Conservation (phyloP, 1,139 yeast species). For the Hansenula sp. region DNA sequence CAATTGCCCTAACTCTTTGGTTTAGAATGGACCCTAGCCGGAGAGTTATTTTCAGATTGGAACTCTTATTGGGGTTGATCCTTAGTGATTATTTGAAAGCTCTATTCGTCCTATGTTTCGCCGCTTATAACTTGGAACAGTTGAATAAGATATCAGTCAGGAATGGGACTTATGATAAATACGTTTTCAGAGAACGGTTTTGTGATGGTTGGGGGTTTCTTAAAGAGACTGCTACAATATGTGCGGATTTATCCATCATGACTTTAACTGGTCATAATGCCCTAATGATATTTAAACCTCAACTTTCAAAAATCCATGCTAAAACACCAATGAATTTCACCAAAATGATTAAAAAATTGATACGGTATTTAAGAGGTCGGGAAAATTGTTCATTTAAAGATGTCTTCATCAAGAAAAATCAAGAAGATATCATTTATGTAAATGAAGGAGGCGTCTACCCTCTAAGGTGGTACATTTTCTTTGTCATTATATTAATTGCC, state of each 20-base stretch:
- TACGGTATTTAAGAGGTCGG: not conserved
- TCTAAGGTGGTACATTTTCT: conserved; percentile 4
- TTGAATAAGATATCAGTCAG: not conserved
- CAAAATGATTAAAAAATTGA: not conserved
- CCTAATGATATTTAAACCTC: conserved; percentile 15
- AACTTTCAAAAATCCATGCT: conserved; percentile 7
- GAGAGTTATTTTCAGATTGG: conserved; percentile 18
- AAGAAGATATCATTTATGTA: not conserved
- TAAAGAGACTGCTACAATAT: conserved; percentile 7
- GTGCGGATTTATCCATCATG: conserved; percentile 15
- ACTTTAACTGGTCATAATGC: conserved; percentile 18
- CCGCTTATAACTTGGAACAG: conserved; percentile 5
- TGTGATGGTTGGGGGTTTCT: conserved; percentile 20
- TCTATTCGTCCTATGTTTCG: conserved; percentile 8
- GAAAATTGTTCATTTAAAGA: conserved; percentile 1
- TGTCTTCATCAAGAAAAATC: conserved; percentile 2
- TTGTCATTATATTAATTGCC: not conserved
- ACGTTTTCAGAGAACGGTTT: not conserved
- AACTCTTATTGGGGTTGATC: conserved; percentile 13
- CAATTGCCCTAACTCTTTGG: conserved; percentile 14
- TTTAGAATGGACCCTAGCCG: conserved; percentile 18
- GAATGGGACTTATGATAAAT: not conserved
- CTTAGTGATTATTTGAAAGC: conserved; percentile 17
- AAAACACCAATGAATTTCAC: conserved; percentile 10
- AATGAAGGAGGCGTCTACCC: conserved; percentile 21